Conservation (phyloP, 2,329 filamentous ascomycete genomes). For the Tothia fuscella region DNA sequence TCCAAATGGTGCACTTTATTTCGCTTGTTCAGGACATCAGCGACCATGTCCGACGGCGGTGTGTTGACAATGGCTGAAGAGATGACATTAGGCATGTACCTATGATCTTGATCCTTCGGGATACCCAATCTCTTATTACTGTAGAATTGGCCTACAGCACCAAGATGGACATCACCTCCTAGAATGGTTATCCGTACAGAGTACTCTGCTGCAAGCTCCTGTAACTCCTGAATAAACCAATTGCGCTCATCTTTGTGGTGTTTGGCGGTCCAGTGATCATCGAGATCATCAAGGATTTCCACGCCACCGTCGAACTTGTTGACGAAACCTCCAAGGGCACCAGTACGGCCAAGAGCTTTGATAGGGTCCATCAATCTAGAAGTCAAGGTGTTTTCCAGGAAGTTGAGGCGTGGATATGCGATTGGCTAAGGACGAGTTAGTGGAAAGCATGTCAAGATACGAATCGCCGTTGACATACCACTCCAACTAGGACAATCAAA, state of each 20-base stretch:
- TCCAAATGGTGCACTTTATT: constrained; percentile 63
- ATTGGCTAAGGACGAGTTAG: constrained; percentile 24
- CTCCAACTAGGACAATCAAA: constrained; percentile 70
- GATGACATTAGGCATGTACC: constrained; percentile 94
- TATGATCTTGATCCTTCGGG: constrained; percentile 79
- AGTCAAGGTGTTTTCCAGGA: constrained; percentile 59
- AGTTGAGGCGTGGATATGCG: constrained; percentile 36
- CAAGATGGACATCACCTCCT: constrained; percentile 87
- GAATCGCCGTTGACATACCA: constrained; percentile 19
- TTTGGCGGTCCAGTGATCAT: constrained; percentile 96
- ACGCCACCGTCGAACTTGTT: constrained; percentile 88
- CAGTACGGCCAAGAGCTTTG: constrained; percentile 75
- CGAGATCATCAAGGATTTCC: constrained; percentile 81
- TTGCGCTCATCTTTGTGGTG: constrained; percentile 86
- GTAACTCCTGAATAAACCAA: constrained; percentile 77
- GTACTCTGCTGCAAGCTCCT: constrained; percentile 86
- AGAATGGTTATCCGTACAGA: constrained; percentile 85
- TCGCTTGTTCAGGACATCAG: constrained; percentile 83
- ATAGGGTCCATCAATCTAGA: constrained; percentile 78
- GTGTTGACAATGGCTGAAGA: constrained; percentile 91
- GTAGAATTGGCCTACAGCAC: constrained; percentile 88
- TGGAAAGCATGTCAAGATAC: not conserved
- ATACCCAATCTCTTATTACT: constrained; percentile 74
- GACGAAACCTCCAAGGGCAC: constrained; percentile 64
- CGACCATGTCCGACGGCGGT: constrained; percentile 76